phyloP scores from a whole-genome alignment of 192 early-diverging fungal genomes.

The Podila clonocystis region DNA sequence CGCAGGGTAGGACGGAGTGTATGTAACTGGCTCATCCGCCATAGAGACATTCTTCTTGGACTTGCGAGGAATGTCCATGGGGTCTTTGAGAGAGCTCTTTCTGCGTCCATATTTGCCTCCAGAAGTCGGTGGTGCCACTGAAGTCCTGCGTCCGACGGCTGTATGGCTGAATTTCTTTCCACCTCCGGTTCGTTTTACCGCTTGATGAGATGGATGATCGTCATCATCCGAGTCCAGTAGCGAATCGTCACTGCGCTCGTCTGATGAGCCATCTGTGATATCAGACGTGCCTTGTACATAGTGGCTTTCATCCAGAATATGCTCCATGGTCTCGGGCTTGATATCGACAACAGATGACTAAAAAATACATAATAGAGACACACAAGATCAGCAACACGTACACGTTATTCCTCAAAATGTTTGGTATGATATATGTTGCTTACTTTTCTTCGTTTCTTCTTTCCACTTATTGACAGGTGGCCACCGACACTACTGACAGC shows the following conservation, averaged over 20 bases:
- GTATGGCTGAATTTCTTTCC: slow-evolving; percentile 31
- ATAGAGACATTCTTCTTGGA: slow-evolving; percentile 46
- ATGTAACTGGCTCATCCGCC: slow-evolving; percentile 19
- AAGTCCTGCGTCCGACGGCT: background rate
- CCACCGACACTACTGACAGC: slow-evolving; percentile 20
- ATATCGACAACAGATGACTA: slow-evolving; percentile 30
- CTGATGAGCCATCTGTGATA: slow-evolving; percentile 13
- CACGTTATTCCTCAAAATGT: background rate
- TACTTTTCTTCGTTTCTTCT: slow-evolving; percentile 49
- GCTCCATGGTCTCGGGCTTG: slow-evolving; percentile 18
- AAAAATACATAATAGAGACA: background rate
- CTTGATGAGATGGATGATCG: slow-evolving; percentile 5
- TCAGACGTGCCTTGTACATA: slow-evolving; percentile 27
- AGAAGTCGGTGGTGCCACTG: slow-evolving; percentile 9
- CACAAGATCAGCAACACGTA: background rate
- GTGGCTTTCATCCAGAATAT: slow-evolving; percentile 11
- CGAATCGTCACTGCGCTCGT: slow-evolving; percentile 19
- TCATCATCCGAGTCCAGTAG: slow-evolving; percentile 6
- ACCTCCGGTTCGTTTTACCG: slow-evolving; percentile 9
- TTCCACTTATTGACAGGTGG: slow-evolving; percentile 25
- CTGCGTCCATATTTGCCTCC: slow-evolving; percentile 44
- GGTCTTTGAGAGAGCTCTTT: slow-evolving; percentile 49
- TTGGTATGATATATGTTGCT: background rate
- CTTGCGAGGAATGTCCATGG: slow-evolving; percentile 12
- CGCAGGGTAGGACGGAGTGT: background rate